Evolutionary conservation across 2,329 filamentous ascomycete species (phyloP).

Genomic region (Xylariales sp.): DNA sequence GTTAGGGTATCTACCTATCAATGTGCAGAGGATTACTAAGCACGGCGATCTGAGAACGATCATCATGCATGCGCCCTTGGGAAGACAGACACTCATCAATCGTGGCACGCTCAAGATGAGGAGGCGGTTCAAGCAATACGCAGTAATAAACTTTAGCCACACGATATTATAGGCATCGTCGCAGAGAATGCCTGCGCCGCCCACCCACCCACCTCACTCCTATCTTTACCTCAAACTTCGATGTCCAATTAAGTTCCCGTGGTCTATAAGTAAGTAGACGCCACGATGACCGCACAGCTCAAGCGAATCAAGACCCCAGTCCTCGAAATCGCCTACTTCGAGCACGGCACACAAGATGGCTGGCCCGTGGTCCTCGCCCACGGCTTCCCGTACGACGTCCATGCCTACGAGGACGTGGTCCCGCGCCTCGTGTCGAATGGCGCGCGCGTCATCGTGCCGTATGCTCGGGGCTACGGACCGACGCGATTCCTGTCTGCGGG

Average conservation of each 20-base stretch:
- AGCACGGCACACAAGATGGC: conserved; percentile 26
- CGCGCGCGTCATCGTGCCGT: conserved; percentile 35
- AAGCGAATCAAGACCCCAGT: conserved; percentile 25
- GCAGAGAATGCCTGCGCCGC: not conserved
- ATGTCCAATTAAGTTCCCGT: not conserved
- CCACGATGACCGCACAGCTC: conserved; percentile 18
- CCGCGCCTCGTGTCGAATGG: conserved; percentile 20
- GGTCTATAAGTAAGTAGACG: not conserved
- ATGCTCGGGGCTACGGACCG: conserved; percentile 29
- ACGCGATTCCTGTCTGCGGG: conserved; percentile 22
- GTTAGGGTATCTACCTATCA: no score
- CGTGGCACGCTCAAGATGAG: not conserved
- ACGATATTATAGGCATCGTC: not conserved
- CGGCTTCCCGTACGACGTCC: conserved; percentile 32
- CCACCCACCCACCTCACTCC: no score
- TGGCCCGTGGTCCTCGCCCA: conserved; percentile 35
- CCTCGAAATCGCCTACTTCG: conserved; percentile 36
- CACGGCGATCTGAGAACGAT: conserved; percentile 1
- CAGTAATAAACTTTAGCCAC: not conserved
- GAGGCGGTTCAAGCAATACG: not conserved
- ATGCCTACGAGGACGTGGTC: conserved; percentile 29
- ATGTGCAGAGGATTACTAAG: no score
- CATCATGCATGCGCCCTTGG: conserved; percentile 24
- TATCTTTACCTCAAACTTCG: not conserved
- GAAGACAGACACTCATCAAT: conserved; percentile 22